Evolutionary conservation across 2,329 filamentous ascomycete genomes (phyloP).

Genomic region (Trichoderma brevicompactum): DNA sequence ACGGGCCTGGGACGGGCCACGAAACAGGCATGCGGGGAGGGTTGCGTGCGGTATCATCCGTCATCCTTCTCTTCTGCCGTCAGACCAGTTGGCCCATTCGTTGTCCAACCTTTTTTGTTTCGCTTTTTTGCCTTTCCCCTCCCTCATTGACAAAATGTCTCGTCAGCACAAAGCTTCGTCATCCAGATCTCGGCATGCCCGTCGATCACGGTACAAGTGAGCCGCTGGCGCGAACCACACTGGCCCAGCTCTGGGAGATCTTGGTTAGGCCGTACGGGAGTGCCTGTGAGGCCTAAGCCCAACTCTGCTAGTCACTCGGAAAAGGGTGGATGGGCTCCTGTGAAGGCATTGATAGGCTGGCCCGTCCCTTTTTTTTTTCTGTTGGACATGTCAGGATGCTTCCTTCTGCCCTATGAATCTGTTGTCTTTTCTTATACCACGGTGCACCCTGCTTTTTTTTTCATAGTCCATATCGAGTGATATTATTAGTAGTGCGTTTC

Average conservation of each 20-base stretch:
- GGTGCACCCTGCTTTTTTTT: background rate
- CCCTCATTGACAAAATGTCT: conserved; percentile 6
- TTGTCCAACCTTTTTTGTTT: background rate
- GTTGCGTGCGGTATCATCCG: conserved; percentile 17
- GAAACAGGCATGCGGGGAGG: conserved; percentile 6
- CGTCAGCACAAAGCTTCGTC: conserved; percentile 10
- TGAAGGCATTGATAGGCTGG: background rate
- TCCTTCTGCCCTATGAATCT: background rate
- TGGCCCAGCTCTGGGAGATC: background rate
- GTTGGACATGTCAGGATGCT: background rate
- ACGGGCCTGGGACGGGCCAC: background rate
- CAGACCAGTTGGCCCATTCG: background rate
- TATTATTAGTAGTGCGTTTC: background rate
- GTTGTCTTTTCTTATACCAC: background rate
- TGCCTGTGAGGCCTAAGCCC: conserved; percentile 12
- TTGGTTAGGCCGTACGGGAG: background rate
- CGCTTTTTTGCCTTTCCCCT: background rate
- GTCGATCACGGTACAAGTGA: conserved; percentile 17
- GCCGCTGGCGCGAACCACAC: conserved; percentile 13
- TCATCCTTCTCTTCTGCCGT: background rate
- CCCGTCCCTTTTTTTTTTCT: background rate
- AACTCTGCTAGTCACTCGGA: conserved; percentile 14
- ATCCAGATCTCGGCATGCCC: conserved; percentile 24
- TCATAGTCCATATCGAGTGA: background rate
- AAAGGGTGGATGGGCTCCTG: background rate